phyloP scores from a whole-genome alignment of 805 yeast species.

The Ogataea thermomethanolica region DNA sequence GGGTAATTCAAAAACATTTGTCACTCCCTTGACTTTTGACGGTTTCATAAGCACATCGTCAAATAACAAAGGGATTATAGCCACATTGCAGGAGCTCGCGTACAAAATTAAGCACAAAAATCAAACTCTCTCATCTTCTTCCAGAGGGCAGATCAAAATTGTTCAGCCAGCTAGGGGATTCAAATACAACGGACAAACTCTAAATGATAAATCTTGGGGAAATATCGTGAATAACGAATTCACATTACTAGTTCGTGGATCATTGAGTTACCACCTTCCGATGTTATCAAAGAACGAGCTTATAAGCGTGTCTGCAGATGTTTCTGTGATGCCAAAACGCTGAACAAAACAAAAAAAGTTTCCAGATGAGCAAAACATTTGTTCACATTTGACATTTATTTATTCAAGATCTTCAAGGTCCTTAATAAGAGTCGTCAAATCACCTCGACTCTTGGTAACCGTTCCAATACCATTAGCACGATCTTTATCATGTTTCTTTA shows the following conservation, averaged over 20 bases:
- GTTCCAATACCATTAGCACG: slow-evolving; percentile 22
- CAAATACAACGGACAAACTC: slow-evolving; percentile 21
- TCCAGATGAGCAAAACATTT: neutral
- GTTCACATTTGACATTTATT: neutral
- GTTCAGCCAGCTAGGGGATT: slow-evolving; percentile 29
- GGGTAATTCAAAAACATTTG: slow-evolving; percentile 29
- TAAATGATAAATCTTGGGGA: slow-evolving; percentile 31
- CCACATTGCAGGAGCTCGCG: slow-evolving; percentile 22
- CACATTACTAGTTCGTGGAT: slow-evolving; percentile 32
- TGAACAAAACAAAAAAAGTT: neutral
- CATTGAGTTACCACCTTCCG: slow-evolving; percentile 32
- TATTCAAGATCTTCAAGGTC: slow-evolving; percentile 34
- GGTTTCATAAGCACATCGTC: slow-evolving; percentile 24
- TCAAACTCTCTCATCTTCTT: slow-evolving; percentile 5
- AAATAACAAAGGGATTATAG: slow-evolving; percentile 2
- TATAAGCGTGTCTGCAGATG: slow-evolving; percentile 30
- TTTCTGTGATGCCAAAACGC: neutral
- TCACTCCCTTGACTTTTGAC: slow-evolving; percentile 31
- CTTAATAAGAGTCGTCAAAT: slow-evolving; percentile 34
- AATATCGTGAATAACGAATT: slow-evolving; percentile 27
- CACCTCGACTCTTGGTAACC: slow-evolving; percentile 39
- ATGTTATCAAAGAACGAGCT: slow-evolving; percentile 25
- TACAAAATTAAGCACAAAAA: slow-evolving; percentile 20
- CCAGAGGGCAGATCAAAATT: slow-evolving; percentile 33
- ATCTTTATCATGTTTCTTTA: slow-evolving; percentile 29